These are phyloP conservation scores for Pholiota molesta DNA, from an alignment of 768 basidiomycete species.

Conservation along the genomic window DNA sequence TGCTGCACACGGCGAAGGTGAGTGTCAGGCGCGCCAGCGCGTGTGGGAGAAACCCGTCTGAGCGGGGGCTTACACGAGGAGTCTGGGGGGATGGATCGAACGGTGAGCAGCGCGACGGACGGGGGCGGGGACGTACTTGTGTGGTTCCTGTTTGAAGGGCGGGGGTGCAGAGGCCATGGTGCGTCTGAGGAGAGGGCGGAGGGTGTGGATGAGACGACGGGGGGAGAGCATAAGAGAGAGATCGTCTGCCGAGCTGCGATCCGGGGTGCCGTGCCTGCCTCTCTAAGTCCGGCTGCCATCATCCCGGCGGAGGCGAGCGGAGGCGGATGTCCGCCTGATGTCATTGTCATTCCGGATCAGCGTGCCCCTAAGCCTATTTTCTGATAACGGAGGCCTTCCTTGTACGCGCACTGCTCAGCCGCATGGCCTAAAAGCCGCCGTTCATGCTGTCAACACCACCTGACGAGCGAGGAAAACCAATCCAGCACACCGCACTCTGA, in stretches of 20 bases:
- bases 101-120: neutral
- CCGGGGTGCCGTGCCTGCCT: conserved; percentile 15
- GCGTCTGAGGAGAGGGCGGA: conserved; percentile 1
- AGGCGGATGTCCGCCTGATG: conserved; percentile 21
- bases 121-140: conserved; percentile 33
- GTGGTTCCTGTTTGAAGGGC: conserved; percentile 33
- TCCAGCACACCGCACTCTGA: too few species aligned
- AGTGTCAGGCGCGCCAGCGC: conserved; percentile 2
- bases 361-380: too few species aligned
- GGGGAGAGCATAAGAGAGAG: conserved; percentile 11
- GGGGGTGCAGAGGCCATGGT: conserved; percentile 7
- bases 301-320: conserved; percentile 24
- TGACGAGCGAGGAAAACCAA: too few species aligned
- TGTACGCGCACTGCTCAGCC: too few species aligned
- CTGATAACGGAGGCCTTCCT: too few species aligned
- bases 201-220: conserved; percentile 19
- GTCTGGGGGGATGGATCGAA: conserved; percentile 31
- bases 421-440: too few species aligned
- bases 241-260: conserved; percentile 6
- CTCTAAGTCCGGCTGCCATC: conserved; percentile 24
- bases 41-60: neutral
- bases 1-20: conserved; percentile 35
- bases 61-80: conserved; percentile 47
- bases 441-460: too few species aligned
- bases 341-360: conserved; percentile 10